Base-by-base conservation (phyloP, 371 early-diverging fungal species). In the Circinella minor region DNA sequence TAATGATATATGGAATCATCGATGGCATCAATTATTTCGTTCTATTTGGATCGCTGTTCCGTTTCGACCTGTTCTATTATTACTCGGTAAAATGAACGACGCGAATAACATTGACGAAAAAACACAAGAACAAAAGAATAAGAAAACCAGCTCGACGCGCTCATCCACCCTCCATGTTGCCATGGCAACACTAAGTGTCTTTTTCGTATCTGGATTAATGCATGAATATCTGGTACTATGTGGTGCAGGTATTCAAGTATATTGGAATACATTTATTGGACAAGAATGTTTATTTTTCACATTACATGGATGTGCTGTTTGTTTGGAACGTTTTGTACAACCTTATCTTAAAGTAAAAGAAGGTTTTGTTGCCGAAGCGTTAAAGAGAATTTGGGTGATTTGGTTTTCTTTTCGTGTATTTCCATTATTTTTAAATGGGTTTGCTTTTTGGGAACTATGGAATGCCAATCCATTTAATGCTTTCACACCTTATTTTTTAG, bases 11-110 rank as follows among this genome's bases (percentile, higher is more conserved):
- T 67, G 63, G 71, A 54, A 55, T 27, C n/a, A 66, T 11, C 75
- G 81, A 11, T 80, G 82, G 80, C 81, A 80, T 55, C 73, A 73
- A 66, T 17, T 74, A 0, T 75, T 80, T 57, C 75, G 72, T 51
- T 63, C 67, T 3, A 76, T 75, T 20, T 82, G 80, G 79, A 46
- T 78, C 5, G 73, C 79, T 1, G 54, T 82, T 5, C 78, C 81
- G 15, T 80, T 75, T 46, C 63, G 73, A 14, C 80, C 82, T 17
- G 75, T 77, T 4, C 76, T 76, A 13, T 38, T 38, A 14, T 17
- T 69, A 20, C 10, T 48, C 48, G 37, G 36, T 3, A 37, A 38
- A 20, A 61, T 61, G 36, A 65, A 4, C 49, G 37, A 49, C 37
- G n/a, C n/a, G n/a, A 17, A 65, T 15, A 47, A n/a, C 18, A 20